These are phyloP conservation scores for Akebia trifoliata DNA, from an alignment of 164 flowering plant species.

Conservation along the genomic window DNA sequence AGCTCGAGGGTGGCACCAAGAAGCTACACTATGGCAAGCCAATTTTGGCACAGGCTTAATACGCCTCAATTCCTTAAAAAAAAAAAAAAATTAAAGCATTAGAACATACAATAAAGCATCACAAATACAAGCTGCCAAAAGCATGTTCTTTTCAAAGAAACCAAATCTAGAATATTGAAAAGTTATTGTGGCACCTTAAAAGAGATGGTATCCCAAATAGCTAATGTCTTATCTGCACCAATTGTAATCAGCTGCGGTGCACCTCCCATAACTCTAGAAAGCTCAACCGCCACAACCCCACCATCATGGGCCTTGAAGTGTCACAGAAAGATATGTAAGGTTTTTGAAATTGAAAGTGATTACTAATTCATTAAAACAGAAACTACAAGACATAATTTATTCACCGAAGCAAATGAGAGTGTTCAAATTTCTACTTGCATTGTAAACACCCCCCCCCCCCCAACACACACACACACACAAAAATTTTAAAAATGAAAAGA, in stretches of 20 bases:
- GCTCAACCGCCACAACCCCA: conserved; percentile 95
- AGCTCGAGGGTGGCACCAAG: conserved; percentile 99
- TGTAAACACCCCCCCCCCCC: too few relatives aligned
- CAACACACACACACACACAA: too few relatives aligned
- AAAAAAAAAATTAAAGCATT: conserved; percentile 5
- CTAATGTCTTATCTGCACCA: conserved; percentile 92
- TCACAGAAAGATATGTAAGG: conserved; percentile 10
- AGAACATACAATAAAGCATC: too few relatives aligned
- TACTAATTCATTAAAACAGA: background rate
- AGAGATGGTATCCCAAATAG: conserved; percentile 97
- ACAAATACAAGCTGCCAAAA: background rate
- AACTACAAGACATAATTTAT: background rate
- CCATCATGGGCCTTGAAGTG: conserved; percentile 92
- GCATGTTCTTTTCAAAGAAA: conserved; percentile 5
- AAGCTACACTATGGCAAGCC: conserved; percentile 95
- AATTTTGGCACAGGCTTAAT: conserved; percentile 91
- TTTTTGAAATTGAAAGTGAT: background rate
- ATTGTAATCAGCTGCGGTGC: conserved; percentile 94
- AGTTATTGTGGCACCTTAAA: conserved; percentile 59
- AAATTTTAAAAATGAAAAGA: too few relatives aligned
- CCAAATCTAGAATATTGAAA: background rate
- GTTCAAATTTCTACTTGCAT: too few relatives aligned
- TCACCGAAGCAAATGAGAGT: too few relatives aligned
- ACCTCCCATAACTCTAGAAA: conserved; percentile 84
- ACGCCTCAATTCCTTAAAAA: conserved; percentile 76